Base-by-base conservation (phyloP, 73 alveolate genomes). In the Paramecium tetraurelia region DNA sequence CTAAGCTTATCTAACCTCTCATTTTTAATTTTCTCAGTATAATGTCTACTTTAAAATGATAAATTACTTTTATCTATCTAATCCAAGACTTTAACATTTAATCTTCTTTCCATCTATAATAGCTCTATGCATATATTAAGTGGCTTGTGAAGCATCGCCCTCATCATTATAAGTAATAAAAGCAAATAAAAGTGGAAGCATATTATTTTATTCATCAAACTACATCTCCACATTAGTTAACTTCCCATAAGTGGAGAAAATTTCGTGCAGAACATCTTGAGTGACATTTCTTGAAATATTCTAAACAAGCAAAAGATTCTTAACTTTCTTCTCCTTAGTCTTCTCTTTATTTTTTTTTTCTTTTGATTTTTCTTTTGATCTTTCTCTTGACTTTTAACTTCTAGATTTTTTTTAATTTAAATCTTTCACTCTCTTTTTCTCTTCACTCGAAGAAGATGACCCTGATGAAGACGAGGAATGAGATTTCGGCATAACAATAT, bases 141-240 rank as follows among this genome's bases (percentile, higher is more conserved):
- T 72, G 40, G 86, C 86, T 72, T 72, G 40, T 1, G 57, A 72
- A 12, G 86, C 86, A 72, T 72, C 86, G 12, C 86, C 86, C n/a
- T 72, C 86, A 72, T 72, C 59, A 36, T 21, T 72, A 72, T 36
- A 72, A 29, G 59, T 72, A 14, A 72, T 72, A 18, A 72, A 72
- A 20, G 86, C 86, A 72, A 72, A 36, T 72, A 29, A 43, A 20
- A 72, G 46, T 3, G 86, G 86, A 20, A 72, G 59, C 40, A 29
- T 72, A 72, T 72, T 72, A 33, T 72, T 72, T 40, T 72, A 36
- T 40, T 72, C 86, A 72, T 72, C 86, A 31, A 72, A 20, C 40
- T 72, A 36, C 86, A 72, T 72, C 33, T 72, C 57, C 7, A 72
- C 59, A 36, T 38, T 36, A 14, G 20, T 36, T 72, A 72, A n/a